Evolutionary conservation across 176 grass and related monocot species (phyloP), one percentile per base, ranked within the genome.

Genomic region (Eleusine coracana): DNA sequence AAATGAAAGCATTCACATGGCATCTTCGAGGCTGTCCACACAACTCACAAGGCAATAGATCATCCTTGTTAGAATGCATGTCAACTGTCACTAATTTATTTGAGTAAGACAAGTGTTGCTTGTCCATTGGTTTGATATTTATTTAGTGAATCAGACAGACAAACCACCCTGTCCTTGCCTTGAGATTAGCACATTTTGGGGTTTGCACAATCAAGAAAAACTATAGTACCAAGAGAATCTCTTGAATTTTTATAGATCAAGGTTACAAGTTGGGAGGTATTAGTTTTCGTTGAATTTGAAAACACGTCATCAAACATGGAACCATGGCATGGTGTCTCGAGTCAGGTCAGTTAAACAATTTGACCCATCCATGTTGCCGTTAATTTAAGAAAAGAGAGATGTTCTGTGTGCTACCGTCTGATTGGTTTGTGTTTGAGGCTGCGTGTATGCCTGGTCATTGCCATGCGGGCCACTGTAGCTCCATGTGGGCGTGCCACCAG

Each of bases 251-350:
- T 6, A 76, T 68, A 76, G 17, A 71, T 23, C 54, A 66, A 75
- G 16, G 18, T 17, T 34, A 60, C 76, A 69, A 5, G 18, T 72
- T 31, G 29, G 63, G 27, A 40, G 11, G 13, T 58, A 25, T 25
- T 25, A 37, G 7, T 77, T 60, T 81, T 64, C 31, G 16, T n/a
- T 34, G 74, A 74, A 45, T 37, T 74, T 61, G 68, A 67, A 52
- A 79, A 13, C 9, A 27, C 17, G 79, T 84, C 84, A 73, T 68
- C 67, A 55, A 86, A 86, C 74, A 74, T 69, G 74, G 74, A 79
- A 46, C 31, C 17, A 20, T 83, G 69, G 31, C 68, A 6, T 90
- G 74, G 48, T 86, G 50, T 73, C 52, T 10, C 3, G 83, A 66
- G 60, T 74, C 36, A 21, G 10, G n/a, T 61, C 58, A 52, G 49